Conservation (phyloP, 208 protist species). For the Wallacemonas sp. region DNA sequence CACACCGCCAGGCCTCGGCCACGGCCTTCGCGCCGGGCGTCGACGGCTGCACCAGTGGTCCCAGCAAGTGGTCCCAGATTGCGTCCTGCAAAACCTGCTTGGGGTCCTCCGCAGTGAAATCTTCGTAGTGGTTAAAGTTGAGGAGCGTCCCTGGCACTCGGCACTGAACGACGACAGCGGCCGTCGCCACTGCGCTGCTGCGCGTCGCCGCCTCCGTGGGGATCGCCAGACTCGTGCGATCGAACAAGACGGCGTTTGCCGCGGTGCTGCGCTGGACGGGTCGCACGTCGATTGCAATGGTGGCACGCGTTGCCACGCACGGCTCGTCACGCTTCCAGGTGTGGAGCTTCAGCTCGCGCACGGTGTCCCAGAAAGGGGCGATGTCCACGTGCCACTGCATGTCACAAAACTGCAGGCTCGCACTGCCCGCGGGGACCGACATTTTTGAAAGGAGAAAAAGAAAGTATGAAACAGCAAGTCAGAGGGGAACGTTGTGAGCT, state of each 20-base stretch:
- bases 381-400: constrained; percentile 55
- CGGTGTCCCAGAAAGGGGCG: constrained; percentile 53
- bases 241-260: constrained; percentile 39
- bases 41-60: constrained; percentile 22
- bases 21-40: constrained; percentile 23
- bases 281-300: constrained; percentile 33
- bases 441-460: neutral
- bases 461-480: too few relatives aligned
- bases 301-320: constrained; percentile 30
- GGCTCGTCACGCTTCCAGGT: constrained; percentile 60
- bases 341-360: constrained; percentile 54
- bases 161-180: constrained; percentile 5
- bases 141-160: constrained; percentile 24
- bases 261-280: constrained; percentile 20
- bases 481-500: too few relatives aligned
- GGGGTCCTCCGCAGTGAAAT: constrained; percentile 19
- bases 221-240: constrained; percentile 26
- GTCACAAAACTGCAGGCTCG: constrained; percentile 21
- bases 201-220: neutral
- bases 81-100: constrained; percentile 22
- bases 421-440: neutral
- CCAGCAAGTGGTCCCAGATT: constrained; percentile 25
- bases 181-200: constrained; percentile 10
- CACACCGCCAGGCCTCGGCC: constrained; percentile 27
- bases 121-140: constrained; percentile 42